Base-by-base conservation (phyloP, 352 stramenopile genomes). In the Pythium periplocum region DNA sequence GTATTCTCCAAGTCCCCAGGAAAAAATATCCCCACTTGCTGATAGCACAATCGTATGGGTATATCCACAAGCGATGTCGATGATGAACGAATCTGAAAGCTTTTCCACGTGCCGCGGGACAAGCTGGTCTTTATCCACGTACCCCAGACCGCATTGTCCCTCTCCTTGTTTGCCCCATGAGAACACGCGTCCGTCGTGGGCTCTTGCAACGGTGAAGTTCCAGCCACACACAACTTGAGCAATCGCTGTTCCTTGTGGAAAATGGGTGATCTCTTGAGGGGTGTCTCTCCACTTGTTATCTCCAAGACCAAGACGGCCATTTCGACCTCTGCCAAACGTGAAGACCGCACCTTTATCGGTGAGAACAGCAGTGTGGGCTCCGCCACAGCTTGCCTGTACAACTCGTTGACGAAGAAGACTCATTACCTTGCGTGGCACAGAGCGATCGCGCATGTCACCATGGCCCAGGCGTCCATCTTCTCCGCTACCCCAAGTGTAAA, bases 1-100 rank as follows among this genome's bases (percentile, higher is more conserved):
- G 53, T 97, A 96, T 53, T 97, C 86, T 31, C 90, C 90, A 4
- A 90, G 62, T 37, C 90, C 90, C 87, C 86, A 96, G 9, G 86
- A 92, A 61, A 88, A 96, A 12, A 96, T 59, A 40, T 96, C 82
- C 4, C 86, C 85, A 32, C 64, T 68, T 1, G 68, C 75, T 1
- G 85, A 87, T 9, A 96, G 58, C 10, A 86, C 86, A 11, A 96
- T 48, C 0, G 84, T 96, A 66, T 97, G 90, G 7, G 82, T 96
- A 59, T 94, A 91, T 12, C 87, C 87, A 44, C 78, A 93, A 6
- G 80, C 79, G 34, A 96, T 61, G 45, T 90, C 76, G 3, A 91
- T 53, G n/a, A 85, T 65, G 12, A 57, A 34, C 33, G 52, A 47
- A 47, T 68, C 74, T 4, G 53, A 48, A 1, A 87, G 64, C 34